A percentile compares a stretch with the other conserved stretches of the same genome.
phyloP scores from a whole-genome alignment of 2,329 filamentous ascomycete species.

The Exophiala calicioides region DNA sequence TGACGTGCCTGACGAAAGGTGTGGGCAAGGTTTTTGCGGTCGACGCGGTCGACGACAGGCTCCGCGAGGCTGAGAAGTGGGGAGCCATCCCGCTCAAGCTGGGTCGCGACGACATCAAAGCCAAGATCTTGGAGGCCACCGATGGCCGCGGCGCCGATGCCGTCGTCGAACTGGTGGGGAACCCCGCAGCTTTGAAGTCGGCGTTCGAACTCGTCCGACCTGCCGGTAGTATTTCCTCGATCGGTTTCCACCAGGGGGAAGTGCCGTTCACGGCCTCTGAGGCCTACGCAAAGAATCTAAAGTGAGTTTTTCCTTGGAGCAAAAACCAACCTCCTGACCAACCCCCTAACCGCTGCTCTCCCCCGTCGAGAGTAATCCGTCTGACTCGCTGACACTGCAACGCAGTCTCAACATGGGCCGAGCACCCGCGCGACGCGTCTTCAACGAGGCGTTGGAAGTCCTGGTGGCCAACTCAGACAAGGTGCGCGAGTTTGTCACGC shows the following conservation, averaged over 20 bases:
- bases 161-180: conserved; percentile 22
- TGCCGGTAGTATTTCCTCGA: conserved; percentile 10
- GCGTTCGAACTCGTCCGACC: conserved; percentile 23
- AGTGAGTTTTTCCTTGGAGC: conserved; percentile 13
- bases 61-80: conserved; percentile 61
- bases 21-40: conserved; percentile 48
- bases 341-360: too few species aligned
- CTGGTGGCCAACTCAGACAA: conserved; percentile 67
- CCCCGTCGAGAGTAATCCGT: too few species aligned
- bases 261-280: conserved; percentile 13
- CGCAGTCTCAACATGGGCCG: conserved; percentile 69
- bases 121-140: conserved; percentile 60
- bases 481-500: conserved; percentile 58
- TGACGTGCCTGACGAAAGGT: conserved; percentile 59
- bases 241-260: conserved; percentile 21
- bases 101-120: conserved; percentile 55
- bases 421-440: conserved; percentile 72
- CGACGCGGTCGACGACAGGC: conserved; percentile 60
- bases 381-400: too few species aligned
- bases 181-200: conserved; percentile 8
- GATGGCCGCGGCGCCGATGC: conserved; percentile 69
- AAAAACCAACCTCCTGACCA: too few species aligned
- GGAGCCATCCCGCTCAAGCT: conserved; percentile 63
- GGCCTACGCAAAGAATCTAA: conserved; percentile 17
- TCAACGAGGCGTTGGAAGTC: conserved; percentile 64